Percentiles rank a stretch among this genome's conserved stretches.
Evolutionary conservation across 2,329 filamentous ascomycete species (phyloP).

Genomic region (Xylariaceae sp.): DNA sequence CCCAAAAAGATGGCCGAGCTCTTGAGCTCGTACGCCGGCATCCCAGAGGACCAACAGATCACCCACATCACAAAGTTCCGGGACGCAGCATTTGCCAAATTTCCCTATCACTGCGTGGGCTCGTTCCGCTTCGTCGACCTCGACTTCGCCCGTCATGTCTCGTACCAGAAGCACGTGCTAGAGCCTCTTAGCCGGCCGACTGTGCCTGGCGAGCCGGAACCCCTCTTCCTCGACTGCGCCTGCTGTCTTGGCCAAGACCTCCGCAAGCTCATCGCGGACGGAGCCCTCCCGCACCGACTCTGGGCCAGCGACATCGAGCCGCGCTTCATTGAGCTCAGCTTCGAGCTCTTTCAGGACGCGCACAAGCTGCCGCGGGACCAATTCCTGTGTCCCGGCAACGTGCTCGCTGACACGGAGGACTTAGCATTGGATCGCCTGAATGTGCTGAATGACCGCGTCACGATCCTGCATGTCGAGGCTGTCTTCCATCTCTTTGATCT

Average conservation of each 20-base stretch:
- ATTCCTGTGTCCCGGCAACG: conserved; percentile 34
- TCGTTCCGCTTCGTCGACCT: conserved; percentile 40
- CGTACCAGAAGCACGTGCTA: conserved; percentile 28
- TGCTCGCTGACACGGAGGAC: conserved; percentile 21
- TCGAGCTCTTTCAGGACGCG: conserved; percentile 38
- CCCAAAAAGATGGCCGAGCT: conserved; percentile 22
- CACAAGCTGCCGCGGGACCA: conserved; percentile 30
- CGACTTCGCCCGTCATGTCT: conserved; percentile 30
- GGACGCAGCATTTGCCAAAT: conserved; percentile 22
- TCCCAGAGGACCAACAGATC: conserved; percentile 21
- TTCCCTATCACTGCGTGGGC: conserved; percentile 41
- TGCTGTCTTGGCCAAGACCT: conserved; percentile 41
- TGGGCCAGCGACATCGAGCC: conserved; percentile 34
- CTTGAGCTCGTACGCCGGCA: conserved; percentile 19
- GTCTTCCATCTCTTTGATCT: conserved; percentile 39
- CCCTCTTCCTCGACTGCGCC: conserved; percentile 38
- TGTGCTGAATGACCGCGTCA: conserved; percentile 31
- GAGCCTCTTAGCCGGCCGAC: conserved; percentile 30
- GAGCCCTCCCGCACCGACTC: conserved; percentile 28
- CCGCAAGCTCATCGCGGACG: conserved; percentile 38
- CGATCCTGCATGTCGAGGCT: conserved; percentile 29
- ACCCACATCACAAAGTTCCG: conserved; percentile 24
- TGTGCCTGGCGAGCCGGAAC: conserved; percentile 21
- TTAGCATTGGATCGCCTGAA: conserved; percentile 29
- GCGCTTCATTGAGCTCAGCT: conserved; percentile 37